Percentiles rank a stretch among this genome's conserved stretches.
Conservation (phyloP, 805 yeast genomes). For the Blastobotrys attinorum region DNA sequence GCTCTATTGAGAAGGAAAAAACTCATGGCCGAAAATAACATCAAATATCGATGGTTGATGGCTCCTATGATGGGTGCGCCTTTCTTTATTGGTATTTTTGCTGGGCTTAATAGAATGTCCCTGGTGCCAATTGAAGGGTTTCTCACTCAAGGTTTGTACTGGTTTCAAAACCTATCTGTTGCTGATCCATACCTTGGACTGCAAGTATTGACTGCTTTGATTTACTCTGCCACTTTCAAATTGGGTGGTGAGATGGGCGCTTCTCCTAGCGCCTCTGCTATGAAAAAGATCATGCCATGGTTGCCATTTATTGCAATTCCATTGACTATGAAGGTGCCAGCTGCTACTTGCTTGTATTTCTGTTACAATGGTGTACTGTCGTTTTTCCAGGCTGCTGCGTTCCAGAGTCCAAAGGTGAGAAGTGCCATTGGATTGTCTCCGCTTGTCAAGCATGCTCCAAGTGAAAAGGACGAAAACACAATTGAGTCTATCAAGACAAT, state of each 20-base stretch:
- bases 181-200: slow-evolving; percentile 90
- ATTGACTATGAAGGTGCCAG: slow-evolving; percentile 79
- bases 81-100: slow-evolving; percentile 80
- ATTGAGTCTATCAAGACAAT: slow-evolving; percentile 20
- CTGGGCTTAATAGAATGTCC: slow-evolving; percentile 80
- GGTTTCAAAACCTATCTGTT: slow-evolving; percentile 77
- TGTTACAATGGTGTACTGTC: slow-evolving; percentile 74
- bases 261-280: slow-evolving; percentile 38
- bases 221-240: slow-evolving; percentile 66
- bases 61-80: slow-evolving; percentile 74
- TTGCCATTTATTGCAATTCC: slow-evolving; percentile 79
- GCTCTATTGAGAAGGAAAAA: slow-evolving; percentile 50
- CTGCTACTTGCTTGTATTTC: slow-evolving; percentile 81
- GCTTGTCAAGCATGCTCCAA: slow-evolving; percentile 44
- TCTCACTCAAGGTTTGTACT: slow-evolving; percentile 60
- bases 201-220: slow-evolving; percentile 72
- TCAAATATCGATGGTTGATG: slow-evolving; percentile 63
- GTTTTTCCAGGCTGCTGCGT: slow-evolving; percentile 57
- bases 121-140: slow-evolving; percentile 79
- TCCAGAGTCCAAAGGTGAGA: slow-evolving; percentile 57
- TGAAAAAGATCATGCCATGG: slow-evolving; percentile 60
- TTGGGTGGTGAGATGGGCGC: slow-evolving; percentile 86
- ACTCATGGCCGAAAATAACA: slow-evolving; percentile 59
- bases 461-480: slow-evolving; percentile 25
- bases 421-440: slow-evolving; percentile 50